Percentiles rank a stretch among this genome's conserved stretches.
phyloP scores from a whole-genome alignment of 805 yeast genomes.

The Metschnikowia corniflorae region DNA sequence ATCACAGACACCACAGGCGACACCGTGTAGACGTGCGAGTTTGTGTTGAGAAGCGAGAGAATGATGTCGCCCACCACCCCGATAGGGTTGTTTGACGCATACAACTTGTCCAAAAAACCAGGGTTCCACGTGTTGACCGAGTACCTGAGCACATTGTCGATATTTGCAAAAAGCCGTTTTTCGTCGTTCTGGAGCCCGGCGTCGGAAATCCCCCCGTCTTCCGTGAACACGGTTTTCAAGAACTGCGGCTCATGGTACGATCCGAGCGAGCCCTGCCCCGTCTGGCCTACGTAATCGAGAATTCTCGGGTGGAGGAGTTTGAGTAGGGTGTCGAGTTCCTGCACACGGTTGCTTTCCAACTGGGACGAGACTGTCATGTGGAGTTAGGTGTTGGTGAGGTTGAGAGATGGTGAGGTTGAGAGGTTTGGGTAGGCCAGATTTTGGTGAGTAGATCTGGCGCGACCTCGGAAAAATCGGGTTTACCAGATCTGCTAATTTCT shows the following conservation, averaged over 20 bases:
- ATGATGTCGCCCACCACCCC: conserved; percentile 73
- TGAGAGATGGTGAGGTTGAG: too few species aligned
- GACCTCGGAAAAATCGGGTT: too few species aligned
- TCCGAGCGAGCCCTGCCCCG: conserved; percentile 48
- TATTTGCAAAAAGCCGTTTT: conserved; percentile 40
- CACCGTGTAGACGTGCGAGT: conserved; percentile 82
- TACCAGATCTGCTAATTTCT: too few species aligned
- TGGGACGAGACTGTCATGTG: conserved; percentile 12
- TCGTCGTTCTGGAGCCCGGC: conserved; percentile 36
- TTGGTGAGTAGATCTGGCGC: too few species aligned
- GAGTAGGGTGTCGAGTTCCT: conserved; percentile 55
- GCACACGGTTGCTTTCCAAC: conserved; percentile 49
- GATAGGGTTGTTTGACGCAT: conserved; percentile 82
- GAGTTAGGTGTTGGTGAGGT: too few species aligned
- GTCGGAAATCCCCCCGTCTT: conserved; percentile 30
- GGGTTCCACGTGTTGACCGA: conserved; percentile 86
- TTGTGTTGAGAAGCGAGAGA: conserved; percentile 69
- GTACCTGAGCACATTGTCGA: conserved; percentile 56
- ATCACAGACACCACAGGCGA: conserved; percentile 76
- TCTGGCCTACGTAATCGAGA: conserved; percentile 45
- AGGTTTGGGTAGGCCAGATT: too few species aligned
- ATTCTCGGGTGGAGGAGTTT: conserved; percentile 49
- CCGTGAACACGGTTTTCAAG: conserved; percentile 33
- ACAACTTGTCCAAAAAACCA: conserved; percentile 78
- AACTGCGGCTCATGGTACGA: conserved; percentile 48